Evolutionary conservation across 2,329 filamentous ascomycete species (phyloP), one percentile per base, ranked within the genome.

Genomic region (Tolypocladium sp.): DNA sequence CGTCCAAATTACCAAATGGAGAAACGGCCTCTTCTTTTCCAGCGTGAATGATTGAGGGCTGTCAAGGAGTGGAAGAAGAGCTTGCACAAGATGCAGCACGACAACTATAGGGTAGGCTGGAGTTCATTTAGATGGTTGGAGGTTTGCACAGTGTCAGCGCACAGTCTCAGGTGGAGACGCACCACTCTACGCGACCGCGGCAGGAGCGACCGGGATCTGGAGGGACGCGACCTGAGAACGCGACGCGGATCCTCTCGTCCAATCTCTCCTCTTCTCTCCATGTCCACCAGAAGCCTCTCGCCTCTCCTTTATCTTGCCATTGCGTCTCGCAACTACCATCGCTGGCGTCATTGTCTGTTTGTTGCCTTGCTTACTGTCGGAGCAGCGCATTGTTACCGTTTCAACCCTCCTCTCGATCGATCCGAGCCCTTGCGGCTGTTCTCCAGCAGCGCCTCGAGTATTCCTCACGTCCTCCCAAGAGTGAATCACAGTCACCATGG

Each of bases 401-500:
- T 4, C 49, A 52, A 35, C 22, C 49, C 49, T 52, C 49, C 9
- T 2, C n/a, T n/a, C n/a, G n/a, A 1, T 52, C 49, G 30, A 7
- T 35, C 6, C 27, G 17, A 20, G 15, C 5, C n/a, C 4, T 12
- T 20, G 44, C 6, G 22, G n/a, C n/a, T 22, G 13, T 3, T 7
- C 44, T 27, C 6, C 1, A 6, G 27, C 27, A 20, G 12, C 22
- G 27, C 27, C 46, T 20, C 46, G 27, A n/a, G 27, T 10, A 9
- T 38, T 57, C 22, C 49, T 53, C 59, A 30, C 35, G 9, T 27
- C 46, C 51, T 54, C 35, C 55, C 25, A 55, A 55, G 22, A 20
- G 41, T 56, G 55, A 25, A n/a, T 3, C 42, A 40, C 49, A 55
- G 33, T 58, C 63, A 67, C 56, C 58, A 73, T 73, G 71, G 67